Percentiles rank a stretch among this genome's conserved stretches.
These are phyloP conservation scores for Neurospora sp. DNA, from an alignment of 495 filamentous ascomycete species.

Conservation along the genomic window DNA sequence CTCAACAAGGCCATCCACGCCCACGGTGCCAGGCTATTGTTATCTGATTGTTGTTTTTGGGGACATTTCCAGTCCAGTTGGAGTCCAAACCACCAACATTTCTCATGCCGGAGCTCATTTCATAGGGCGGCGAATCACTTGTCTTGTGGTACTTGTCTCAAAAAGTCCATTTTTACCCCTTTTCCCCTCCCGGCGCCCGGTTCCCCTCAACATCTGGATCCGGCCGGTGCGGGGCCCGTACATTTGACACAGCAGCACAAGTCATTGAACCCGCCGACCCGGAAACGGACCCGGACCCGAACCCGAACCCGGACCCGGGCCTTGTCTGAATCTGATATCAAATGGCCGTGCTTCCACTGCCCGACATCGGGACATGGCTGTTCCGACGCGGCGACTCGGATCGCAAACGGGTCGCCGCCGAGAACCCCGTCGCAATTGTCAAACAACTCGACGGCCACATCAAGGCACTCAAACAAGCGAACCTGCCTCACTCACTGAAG, in stretches of 20 bases:
- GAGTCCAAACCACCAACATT: background rate
- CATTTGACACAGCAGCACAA: background rate
- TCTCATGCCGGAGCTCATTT: background rate
- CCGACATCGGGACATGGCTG: slow-evolving; percentile 17
- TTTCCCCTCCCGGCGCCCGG: background rate
- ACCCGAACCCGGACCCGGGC: background rate
- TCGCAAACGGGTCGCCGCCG: background rate
- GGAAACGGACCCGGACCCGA: too few relatives aligned
- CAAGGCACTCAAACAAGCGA: slow-evolving; percentile 10
- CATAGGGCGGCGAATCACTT: background rate
- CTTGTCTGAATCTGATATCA: background rate
- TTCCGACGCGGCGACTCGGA: slow-evolving; percentile 16
- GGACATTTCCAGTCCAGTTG: background rate
- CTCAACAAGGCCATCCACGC: background rate
- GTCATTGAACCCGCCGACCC: background rate
- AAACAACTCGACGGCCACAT: slow-evolving; percentile 16
- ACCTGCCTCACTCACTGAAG: slow-evolving; percentile 8
- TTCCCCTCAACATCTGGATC: background rate
- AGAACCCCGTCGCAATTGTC: slow-evolving; percentile 15
- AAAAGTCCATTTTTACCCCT: background rate
- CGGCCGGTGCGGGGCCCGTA: background rate
- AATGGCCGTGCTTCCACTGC: slow-evolving; percentile 13
- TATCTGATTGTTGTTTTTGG: background rate
- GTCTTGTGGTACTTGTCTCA: background rate
- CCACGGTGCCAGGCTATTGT: background rate